These are phyloP conservation scores for Zoysia japonica DNA, from an alignment of 176 grass and related monocot genomes.

Conservation along the genomic window DNA sequence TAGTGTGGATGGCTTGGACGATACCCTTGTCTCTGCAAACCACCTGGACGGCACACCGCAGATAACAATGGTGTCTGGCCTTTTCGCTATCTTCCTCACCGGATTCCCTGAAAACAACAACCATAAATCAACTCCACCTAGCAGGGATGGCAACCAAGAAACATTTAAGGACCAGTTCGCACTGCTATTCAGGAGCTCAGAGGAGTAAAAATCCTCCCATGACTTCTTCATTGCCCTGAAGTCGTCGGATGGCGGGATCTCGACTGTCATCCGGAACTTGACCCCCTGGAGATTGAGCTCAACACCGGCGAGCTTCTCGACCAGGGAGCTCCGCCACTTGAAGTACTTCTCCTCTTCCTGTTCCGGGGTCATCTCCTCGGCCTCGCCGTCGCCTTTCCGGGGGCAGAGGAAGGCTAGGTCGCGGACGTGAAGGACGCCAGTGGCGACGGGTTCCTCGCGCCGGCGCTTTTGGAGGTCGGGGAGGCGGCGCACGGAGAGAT, in stretches of 20 bases:
- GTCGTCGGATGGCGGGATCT: constrained; percentile 65
- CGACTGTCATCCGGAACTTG: constrained; percentile 74
- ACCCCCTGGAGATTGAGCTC: constrained; percentile 84
- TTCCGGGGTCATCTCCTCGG: constrained; percentile 43
- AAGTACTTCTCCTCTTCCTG: constrained; percentile 57
- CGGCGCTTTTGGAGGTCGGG: constrained; percentile 82
- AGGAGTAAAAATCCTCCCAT: constrained; percentile 90
- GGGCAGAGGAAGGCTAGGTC: constrained; percentile 67
- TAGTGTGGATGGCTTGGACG: constrained; percentile 78
- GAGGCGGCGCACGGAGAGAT: constrained; percentile 56
- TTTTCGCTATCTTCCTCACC: constrained; percentile 52
- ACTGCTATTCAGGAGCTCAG: constrained; percentile 59
- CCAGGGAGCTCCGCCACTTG: constrained; percentile 63
- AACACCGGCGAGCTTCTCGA: constrained; percentile 70
- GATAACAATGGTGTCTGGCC: constrained; percentile 74
- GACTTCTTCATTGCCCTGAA: constrained; percentile 76
- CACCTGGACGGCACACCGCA: constrained; percentile 84
- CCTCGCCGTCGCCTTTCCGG: constrained; percentile 19
- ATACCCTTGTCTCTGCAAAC: constrained; percentile 82
- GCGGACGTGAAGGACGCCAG: constrained; percentile 68
- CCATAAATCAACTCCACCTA: constrained; percentile 33
- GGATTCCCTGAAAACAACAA: constrained; percentile 63
- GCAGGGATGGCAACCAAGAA: constrained; percentile 18
- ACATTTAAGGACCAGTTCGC: constrained; percentile 25
- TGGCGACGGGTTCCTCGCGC: constrained; percentile 77